Evolutionary conservation across 306 rosid species (phyloP).

Genomic region (Quercus suber): DNA sequence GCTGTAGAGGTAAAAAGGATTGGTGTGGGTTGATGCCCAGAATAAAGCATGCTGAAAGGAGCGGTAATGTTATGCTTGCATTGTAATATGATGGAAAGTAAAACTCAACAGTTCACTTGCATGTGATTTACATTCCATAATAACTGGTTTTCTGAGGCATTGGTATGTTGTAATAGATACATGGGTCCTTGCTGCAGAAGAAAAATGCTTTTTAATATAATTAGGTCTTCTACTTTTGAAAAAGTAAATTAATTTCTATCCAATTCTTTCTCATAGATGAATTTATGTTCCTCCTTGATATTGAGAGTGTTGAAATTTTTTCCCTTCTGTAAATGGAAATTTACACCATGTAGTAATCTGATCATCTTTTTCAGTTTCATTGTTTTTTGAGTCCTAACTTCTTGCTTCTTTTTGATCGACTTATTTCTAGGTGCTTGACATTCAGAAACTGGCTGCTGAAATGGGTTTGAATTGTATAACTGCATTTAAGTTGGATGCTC

Average conservation of each 20-base stretch:
- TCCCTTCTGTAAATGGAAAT: neutral
- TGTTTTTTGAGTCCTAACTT: neutral
- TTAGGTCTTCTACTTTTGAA: neutral
- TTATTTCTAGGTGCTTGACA: conserved; percentile 64
- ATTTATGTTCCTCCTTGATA: neutral
- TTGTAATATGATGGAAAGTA: too few species aligned
- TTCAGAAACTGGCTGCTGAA: conserved; percentile 87
- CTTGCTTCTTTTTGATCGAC: conserved; percentile 5
- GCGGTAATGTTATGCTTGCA: too few species aligned
- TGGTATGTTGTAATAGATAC: neutral
- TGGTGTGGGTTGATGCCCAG: too few species aligned
- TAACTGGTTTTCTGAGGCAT: neutral
- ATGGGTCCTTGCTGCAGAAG: neutral
- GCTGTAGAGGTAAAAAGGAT: too few species aligned
- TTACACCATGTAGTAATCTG: neutral
- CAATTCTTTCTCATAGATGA: neutral
- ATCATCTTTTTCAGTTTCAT: neutral
- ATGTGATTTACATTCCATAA: neutral
- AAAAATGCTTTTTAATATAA: neutral
- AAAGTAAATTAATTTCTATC: neutral
- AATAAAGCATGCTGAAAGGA: too few species aligned
- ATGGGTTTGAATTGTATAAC: conserved; percentile 83
- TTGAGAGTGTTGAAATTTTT: neutral
- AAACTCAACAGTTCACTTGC: neutral
- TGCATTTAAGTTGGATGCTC: conserved; percentile 77